Conservation (phyloP, 2,329 filamentous ascomycete species). For the Neopestalotiopsis sp. region DNA sequence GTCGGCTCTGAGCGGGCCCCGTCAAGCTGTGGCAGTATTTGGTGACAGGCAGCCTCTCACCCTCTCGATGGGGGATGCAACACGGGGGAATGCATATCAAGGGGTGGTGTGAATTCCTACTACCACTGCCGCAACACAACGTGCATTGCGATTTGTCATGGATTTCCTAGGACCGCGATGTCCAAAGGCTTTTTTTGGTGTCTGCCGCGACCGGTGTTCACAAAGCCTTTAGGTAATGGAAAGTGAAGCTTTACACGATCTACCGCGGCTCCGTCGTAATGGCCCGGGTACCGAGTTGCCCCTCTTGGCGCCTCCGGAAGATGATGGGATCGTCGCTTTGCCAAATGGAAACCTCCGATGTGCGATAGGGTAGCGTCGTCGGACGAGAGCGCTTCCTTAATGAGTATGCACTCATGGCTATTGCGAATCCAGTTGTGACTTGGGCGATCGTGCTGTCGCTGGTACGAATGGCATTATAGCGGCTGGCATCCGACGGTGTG, state of each 20-base stretch:
- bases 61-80: background rate
- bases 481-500: too few relatives aligned
- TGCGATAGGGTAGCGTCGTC: background rate
- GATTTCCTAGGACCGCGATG: background rate
- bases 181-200: background rate
- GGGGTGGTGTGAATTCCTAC: background rate
- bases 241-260: background rate
- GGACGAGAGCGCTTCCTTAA: background rate
- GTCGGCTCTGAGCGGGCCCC: background rate
- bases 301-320: background rate
- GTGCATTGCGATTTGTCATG: background rate
- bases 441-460: too few relatives aligned
- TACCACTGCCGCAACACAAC: background rate
- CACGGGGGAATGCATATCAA: background rate
- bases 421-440: too few relatives aligned
- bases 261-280: background rate
- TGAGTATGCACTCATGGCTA: too few relatives aligned
- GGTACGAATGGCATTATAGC: too few relatives aligned
- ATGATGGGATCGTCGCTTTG: background rate
- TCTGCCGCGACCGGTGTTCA: background rate
- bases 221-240: background rate
- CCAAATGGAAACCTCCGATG: background rate
- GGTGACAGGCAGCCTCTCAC: background rate
- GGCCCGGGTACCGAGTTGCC: background rate
- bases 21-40: background rate